phyloP scores from a whole-genome alignment of 495 filamentous ascomycete species.

The Gamarada debralockiae region DNA sequence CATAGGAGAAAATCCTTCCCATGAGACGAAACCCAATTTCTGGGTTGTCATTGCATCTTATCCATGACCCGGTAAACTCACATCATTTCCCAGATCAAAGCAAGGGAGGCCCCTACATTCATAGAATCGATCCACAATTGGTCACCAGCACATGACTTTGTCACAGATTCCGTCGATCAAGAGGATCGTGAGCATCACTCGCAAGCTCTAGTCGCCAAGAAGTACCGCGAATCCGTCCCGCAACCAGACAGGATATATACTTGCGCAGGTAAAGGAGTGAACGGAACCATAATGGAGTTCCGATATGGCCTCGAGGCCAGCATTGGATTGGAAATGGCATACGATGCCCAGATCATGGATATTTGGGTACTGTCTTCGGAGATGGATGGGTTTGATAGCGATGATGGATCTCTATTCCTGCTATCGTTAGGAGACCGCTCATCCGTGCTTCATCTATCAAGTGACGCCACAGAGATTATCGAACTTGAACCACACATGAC shows the following conservation, averaged over 20 bases:
- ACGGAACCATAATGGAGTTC: slow-evolving; percentile 65
- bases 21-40: neutral
- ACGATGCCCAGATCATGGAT: slow-evolving; percentile 31
- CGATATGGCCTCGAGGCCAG: slow-evolving; percentile 68
- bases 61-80: neutral
- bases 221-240: neutral
- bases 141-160: slow-evolving; percentile 74
- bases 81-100: slow-evolving; percentile 24
- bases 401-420: slow-evolving; percentile 28
- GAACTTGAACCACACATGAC: slow-evolving; percentile 21
- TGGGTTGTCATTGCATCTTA: neutral
- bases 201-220: no score
- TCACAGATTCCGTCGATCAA: slow-evolving; percentile 31
- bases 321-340: slow-evolving; percentile 52
- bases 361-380: slow-evolving; percentile 19
- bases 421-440: slow-evolving; percentile 47
- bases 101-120: slow-evolving; percentile 41
- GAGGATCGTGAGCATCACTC: slow-evolving; percentile 11
- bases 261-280: slow-evolving; percentile 51
- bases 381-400: slow-evolving; percentile 8
- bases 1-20: slow-evolving; percentile 27
- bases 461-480: slow-evolving; percentile 32
- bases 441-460: slow-evolving; percentile 32
- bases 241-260: slow-evolving; percentile 52
- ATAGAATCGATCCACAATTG: slow-evolving; percentile 72